Conservation (phyloP, 768 basidiomycete species). For the Mycena rebaudengoi region DNA sequence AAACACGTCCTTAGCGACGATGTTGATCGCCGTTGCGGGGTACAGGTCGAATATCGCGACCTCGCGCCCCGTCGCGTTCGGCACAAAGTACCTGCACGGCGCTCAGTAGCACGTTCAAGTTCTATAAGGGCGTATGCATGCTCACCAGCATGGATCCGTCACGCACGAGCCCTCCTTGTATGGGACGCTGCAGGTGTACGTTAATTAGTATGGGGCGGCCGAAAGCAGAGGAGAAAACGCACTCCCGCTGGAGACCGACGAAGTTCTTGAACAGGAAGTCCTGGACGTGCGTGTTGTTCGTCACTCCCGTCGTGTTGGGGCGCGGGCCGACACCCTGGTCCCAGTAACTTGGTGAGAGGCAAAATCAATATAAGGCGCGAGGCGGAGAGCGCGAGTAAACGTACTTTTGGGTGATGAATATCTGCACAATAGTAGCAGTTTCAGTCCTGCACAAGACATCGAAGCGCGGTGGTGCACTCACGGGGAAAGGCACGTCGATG, state of each 20-base stretch:
- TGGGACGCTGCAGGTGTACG: constrained; percentile 38
- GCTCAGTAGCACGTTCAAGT: too few relatives aligned
- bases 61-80: constrained; percentile 65
- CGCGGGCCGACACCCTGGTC: constrained; percentile 61
- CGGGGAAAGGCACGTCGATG: constrained; percentile 62
- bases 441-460: neutral
- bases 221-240: constrained; percentile 8
- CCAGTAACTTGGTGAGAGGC: constrained; percentile 58
- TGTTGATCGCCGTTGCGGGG: constrained; percentile 59
- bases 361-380: neutral
- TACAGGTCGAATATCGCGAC: constrained; percentile 67
- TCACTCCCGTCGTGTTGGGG: constrained; percentile 51
- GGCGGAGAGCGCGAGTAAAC: constrained; percentile 9
- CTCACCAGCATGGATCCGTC: constrained; percentile 69
- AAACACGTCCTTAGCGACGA: constrained; percentile 57
- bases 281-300: constrained; percentile 63
- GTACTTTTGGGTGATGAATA: constrained; percentile 71
- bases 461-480: constrained; percentile 33
- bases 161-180: constrained; percentile 69
- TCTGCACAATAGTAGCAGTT: constrained; percentile 43
- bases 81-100: constrained; percentile 61
- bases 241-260: constrained; percentile 60
- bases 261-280: constrained; percentile 67
- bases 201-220: neutral
- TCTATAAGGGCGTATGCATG: too few relatives aligned